phyloP scores from a whole-genome alignment of 208 protist species.

The Polymyxa betae region DNA sequence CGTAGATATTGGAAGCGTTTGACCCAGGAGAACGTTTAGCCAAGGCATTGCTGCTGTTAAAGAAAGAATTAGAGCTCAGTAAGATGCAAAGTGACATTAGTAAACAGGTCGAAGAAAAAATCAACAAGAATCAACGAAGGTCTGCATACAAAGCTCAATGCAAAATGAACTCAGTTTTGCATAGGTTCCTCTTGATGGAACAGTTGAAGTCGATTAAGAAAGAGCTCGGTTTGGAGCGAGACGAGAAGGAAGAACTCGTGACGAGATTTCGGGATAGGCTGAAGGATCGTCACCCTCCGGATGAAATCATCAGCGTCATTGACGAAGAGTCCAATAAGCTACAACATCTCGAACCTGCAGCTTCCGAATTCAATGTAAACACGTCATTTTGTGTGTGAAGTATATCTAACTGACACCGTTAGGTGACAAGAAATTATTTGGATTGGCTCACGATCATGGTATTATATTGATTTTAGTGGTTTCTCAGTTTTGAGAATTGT shows the following conservation, averaged over 20 bases:
- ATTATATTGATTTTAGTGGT: no score
- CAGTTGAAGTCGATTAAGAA: constrained; percentile 68
- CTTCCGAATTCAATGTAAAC: constrained; percentile 78
- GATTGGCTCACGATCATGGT: constrained; percentile 81
- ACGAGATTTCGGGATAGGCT: constrained; percentile 72
- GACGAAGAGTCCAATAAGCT: constrained; percentile 73
- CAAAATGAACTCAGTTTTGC: no score
- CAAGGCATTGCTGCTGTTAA: constrained; percentile 58
- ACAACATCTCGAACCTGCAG: constrained; percentile 67
- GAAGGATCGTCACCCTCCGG: constrained; percentile 60
- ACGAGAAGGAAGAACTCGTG: constrained; percentile 77
- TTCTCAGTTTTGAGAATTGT: no score
- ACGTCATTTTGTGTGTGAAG: no score
- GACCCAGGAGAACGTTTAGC: constrained; percentile 46
- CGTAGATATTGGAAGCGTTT: constrained; percentile 22
- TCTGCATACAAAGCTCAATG: no score
- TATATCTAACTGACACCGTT: no score
- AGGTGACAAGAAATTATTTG: constrained; percentile 81
- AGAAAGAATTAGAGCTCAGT: constrained; percentile 63
- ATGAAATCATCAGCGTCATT: constrained; percentile 64
- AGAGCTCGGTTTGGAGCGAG: constrained; percentile 71
- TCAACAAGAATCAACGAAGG: constrained; percentile 53
- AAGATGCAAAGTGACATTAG: constrained; percentile 61
- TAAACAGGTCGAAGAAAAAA: constrained; percentile 63
- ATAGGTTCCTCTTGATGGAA: constrained; percentile 59